Evolutionary conservation across 2,329 filamentous ascomycete genomes (phyloP), one percentile per base, ranked within the genome.

Genomic region (Penicillium sumatraense): DNA sequence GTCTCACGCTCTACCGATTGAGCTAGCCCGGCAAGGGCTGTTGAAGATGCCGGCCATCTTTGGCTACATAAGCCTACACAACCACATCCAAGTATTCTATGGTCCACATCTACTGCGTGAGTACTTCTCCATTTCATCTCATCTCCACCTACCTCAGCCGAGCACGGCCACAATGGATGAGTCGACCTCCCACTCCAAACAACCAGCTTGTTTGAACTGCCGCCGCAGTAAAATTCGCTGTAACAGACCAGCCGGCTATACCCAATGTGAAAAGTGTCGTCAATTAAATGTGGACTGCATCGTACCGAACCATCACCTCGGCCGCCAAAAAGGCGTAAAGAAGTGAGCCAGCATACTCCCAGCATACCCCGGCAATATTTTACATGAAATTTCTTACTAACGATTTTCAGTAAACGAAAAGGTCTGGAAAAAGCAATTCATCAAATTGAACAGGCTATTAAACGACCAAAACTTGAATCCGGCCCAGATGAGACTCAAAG

Each of bases 321-420:
- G 88, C 7, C 80, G 89, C 47, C 87, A 89, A 67, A 90, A 90
- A 68, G 89, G 88, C 20, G 88, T 90, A 57, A 91, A 90, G 71
- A 91, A 91, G 88, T 88, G 73, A 59, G 63, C 55, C 8, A 36
- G 14, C n/a, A 5, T 35, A 35, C 31, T 9, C 31, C 31, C 14
- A 10, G n/a, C 1, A 9, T n/a, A n/a, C n/a, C n/a, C n/a, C n/a
- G n/a, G n/a, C n/a, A n/a, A n/a, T n/a, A n/a, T n/a, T n/a, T n/a
- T n/a, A n/a, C n/a, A n/a, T n/a, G n/a, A n/a, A n/a, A 26, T 2
- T 31, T 14, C 11, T 14, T 31, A 31, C 11, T n/a, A 16, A 21
- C 33, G 16, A 10, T 18, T 51, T 10, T 35, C 59, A 90, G 88
- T 72, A 91, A 91, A 72, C 84, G 89, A 36, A 88, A 86, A 14